Evolutionary conservation across 768 basidiomycete genomes (phyloP).

Genomic region (Tricholoma bakamatsutake): DNA sequence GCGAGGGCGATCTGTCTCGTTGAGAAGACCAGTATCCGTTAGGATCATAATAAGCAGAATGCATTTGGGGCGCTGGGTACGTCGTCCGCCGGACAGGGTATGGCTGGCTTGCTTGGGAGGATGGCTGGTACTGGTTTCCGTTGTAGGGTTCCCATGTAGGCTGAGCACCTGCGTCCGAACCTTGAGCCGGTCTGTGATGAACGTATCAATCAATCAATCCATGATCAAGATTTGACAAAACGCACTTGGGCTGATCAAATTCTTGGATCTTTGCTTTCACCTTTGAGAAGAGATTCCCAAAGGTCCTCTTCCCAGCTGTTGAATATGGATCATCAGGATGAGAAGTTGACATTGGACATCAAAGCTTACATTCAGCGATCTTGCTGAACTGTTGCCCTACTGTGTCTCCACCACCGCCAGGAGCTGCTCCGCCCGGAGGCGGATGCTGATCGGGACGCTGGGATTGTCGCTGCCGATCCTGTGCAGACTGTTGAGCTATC

Average conservation of each 20-base stretch:
- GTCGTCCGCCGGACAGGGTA: background rate
- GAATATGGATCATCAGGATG: background rate
- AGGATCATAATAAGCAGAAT: constrained; percentile 29
- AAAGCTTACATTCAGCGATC: constrained; percentile 67
- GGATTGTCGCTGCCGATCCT: constrained; percentile 4
- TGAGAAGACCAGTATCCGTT: constrained; percentile 13
- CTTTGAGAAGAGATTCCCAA: constrained; percentile 64
- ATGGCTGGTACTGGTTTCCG: constrained; percentile 4
- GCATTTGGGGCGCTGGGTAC: constrained; percentile 1
- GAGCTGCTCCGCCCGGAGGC: constrained; percentile 16
- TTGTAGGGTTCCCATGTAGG: constrained; percentile 11
- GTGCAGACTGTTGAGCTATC: constrained; percentile 21
- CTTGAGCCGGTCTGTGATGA: constrained; percentile 3
- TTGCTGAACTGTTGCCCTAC: constrained; percentile 66
- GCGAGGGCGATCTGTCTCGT: constrained; percentile 2
- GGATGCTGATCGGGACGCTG: constrained; percentile 15
- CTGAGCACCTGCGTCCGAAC: background rate
- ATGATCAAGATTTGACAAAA: background rate
- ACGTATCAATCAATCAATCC: background rate
- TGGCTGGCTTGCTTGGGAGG: constrained; percentile 1
- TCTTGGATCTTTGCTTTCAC: constrained; percentile 84
- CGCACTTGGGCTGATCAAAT: constrained; percentile 52
- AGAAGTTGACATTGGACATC: background rate
- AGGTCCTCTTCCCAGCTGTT: constrained; percentile 72
- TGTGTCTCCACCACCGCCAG: constrained; percentile 30